Evolutionary conservation across 2,329 filamentous ascomycete genomes (phyloP).

Genomic region (Aspergillus sp.): DNA sequence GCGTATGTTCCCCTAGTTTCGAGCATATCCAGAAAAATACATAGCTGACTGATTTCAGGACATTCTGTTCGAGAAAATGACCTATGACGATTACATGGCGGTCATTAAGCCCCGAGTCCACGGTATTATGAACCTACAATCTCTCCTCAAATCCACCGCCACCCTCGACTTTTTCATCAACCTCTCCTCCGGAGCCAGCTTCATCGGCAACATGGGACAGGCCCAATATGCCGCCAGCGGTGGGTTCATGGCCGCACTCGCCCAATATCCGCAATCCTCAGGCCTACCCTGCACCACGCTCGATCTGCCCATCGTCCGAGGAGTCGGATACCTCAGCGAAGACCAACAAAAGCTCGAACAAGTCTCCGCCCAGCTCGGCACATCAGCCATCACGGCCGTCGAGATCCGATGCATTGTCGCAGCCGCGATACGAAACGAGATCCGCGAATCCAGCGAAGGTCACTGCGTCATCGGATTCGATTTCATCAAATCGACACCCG

Average conservation of each 20-base stretch:
- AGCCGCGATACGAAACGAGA: background rate
- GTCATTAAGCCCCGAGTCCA: constrained; percentile 1
- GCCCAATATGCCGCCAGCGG: constrained; percentile 2
- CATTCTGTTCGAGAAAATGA: background rate
- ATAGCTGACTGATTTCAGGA: background rate
- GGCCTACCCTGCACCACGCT: background rate
- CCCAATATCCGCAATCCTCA: background rate
- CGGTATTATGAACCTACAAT: constrained; percentile 2
- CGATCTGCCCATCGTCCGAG: background rate
- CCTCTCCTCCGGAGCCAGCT: background rate
- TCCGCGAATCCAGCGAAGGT: background rate
- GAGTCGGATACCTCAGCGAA: background rate
- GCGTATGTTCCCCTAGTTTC: background rate
- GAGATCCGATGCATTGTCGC: background rate
- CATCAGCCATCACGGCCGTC: background rate
- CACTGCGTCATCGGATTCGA: background rate
- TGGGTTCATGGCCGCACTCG: background rate
- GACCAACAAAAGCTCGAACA: background rate
- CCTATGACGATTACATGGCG: background rate
- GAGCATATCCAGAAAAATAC: too few relatives aligned
- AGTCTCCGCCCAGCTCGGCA: background rate
- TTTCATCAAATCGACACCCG: background rate
- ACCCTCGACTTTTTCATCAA: constrained; percentile 6
- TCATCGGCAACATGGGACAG: constrained; percentile 4
- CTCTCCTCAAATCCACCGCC: background rate